Base-by-base conservation (phyloP, 148 eudicot species). In the Rhododendron molle region DNA sequence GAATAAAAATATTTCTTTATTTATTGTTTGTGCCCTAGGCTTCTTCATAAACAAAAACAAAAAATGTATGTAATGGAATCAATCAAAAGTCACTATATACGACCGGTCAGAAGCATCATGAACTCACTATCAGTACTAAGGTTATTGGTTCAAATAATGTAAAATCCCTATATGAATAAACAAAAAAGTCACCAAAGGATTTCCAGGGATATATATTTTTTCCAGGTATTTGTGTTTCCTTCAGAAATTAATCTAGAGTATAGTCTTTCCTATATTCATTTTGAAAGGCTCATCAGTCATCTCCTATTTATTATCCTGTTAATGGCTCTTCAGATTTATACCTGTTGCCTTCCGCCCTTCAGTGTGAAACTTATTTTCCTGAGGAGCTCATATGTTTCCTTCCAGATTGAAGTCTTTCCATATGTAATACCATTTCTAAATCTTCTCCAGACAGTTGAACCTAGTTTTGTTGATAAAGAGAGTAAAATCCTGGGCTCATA, bases 61-160 rank as follows among this genome's bases (percentile, higher is more conserved):
- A 49, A 11, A 30, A 47, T 43, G 3, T 26, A 5, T 28, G 32
- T 81, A 52, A 20, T 32, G 44, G 36, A 43, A 81, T 50, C 44
- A 81, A 50, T 74, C 83, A 49, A 34, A 58, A 58, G 16, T 49
- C 71, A 21, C 26, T 36, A 23, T 32, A 77, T 32, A 18, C 4
- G 3, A 15, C n/a, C 83, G 60, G 73, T 58, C 71, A 23, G 73
- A 81, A 60, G 34, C 83, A 60, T 80, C 44, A 80, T 52, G 43
- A 80, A 80, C 67, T 32, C 54, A 20, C 47, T 34, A 32, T 34
- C 54, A 9, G 14, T 58, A 18, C 20, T 60, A 36, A 38, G 21
- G 1, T 28, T 82, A 60, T 38, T 60, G 50, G 36, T 56, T 38
- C 30, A 82, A 82, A 60, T 58, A 82, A 36, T 10, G 13, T 74